These are phyloP conservation scores for Emiliania huxleyi DNA, from an alignment of 78 protist genomes.

Conservation along the genomic window DNA sequence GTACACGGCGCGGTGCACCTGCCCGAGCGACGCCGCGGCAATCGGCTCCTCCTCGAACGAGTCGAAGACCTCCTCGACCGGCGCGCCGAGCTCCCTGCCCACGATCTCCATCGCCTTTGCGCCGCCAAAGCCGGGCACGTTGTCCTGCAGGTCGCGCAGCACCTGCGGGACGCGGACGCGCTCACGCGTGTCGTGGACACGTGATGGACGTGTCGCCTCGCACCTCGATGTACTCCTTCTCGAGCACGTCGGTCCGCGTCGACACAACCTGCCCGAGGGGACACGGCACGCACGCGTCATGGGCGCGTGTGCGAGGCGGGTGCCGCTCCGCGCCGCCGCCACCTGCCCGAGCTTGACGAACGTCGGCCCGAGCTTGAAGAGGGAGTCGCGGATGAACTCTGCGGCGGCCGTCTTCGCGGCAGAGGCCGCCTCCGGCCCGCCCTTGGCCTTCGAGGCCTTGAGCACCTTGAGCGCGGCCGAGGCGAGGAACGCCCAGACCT, in stretches of 20 bases:
- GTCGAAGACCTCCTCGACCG: neutral
- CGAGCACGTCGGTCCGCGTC: neutral
- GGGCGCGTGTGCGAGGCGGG: too few relatives aligned
- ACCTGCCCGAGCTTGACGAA: conserved; percentile 23
- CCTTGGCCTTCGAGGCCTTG: neutral
- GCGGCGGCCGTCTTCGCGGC: conserved; percentile 16
- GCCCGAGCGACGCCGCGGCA: conserved; percentile 25
- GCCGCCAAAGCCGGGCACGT: conserved; percentile 30
- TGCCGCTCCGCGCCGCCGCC: too few relatives aligned
- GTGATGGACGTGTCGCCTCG: too few relatives aligned
- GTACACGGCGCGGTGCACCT: neutral
- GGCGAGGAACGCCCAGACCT: conserved; percentile 1
- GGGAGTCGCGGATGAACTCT: conserved; percentile 13
- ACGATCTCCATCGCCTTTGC: neutral
- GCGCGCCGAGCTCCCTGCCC: neutral
- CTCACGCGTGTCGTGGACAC: too few relatives aligned
- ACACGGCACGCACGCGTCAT: too few relatives aligned
- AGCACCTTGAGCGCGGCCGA: neutral
- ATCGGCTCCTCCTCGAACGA: neutral
- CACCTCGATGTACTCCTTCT: neutral
- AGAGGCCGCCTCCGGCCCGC: neutral
- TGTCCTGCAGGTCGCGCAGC: neutral
- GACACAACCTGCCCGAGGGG: neutral
- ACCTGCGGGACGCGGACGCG: neutral
- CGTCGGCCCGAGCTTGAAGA: conserved; percentile 5